Evolutionary conservation across 108 stramenopile species (phyloP).

Genomic region (Pseudonitzschia multistriata): DNA sequence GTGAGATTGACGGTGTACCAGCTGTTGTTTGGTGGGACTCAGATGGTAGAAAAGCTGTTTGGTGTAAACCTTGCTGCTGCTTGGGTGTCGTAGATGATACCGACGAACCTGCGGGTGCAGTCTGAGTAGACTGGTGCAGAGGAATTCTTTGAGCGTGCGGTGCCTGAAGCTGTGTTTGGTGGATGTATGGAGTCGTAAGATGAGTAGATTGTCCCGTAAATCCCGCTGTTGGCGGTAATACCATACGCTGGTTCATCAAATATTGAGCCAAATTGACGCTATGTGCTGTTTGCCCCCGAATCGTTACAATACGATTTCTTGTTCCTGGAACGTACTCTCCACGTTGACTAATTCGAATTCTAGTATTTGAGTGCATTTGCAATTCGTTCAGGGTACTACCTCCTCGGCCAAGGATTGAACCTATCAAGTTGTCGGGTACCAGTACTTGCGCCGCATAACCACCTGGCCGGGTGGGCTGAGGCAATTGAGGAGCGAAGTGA

Average conservation of each 20-base stretch:
- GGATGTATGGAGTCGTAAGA: conserved; percentile 12
- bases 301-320: conserved; percentile 65
- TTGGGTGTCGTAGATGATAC: background rate
- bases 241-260: conserved; percentile 60
- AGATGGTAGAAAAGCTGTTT: conserved; percentile 7
- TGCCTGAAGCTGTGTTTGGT: background rate
- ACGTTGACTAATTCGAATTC: conserved; percentile 70
- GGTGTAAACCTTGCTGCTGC: conserved; percentile 9
- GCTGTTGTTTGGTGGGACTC: conserved; percentile 3
- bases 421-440: conserved; percentile 67
- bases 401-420: conserved; percentile 66
- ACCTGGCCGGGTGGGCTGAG: conserved; percentile 25
- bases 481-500: conserved; percentile 33
- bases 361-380: conserved; percentile 53
- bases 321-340: conserved; percentile 78
- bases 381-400: conserved; percentile 67
- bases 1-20: background rate
- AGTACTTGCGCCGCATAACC: conserved; percentile 47
- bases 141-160: conserved; percentile 16
- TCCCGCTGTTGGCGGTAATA: conserved; percentile 47
- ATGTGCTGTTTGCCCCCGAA: conserved; percentile 61
- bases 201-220: conserved; percentile 21
- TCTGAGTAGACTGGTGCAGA: conserved; percentile 6
- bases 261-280: conserved; percentile 56
- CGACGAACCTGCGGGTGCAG: background rate